Evolutionary conservation across 2,329 filamentous ascomycete species (phyloP).

Genomic region (Hawksworthiomyces lignivorus): DNA sequence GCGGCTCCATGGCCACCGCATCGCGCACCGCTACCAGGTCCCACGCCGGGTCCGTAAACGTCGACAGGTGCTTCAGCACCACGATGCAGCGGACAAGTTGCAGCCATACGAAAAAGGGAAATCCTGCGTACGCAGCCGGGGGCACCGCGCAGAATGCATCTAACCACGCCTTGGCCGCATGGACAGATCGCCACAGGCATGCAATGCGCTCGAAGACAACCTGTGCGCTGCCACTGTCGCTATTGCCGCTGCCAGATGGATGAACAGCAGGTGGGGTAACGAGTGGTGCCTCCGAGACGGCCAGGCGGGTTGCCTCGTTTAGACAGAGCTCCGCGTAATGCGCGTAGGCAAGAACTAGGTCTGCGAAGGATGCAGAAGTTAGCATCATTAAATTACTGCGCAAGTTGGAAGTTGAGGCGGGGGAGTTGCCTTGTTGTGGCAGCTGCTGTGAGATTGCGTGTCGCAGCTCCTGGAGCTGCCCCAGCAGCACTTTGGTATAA

Average conservation of each 20-base stretch:
- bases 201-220: constrained; percentile 24
- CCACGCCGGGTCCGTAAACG: constrained; percentile 29
- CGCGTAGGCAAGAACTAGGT: constrained; percentile 12
- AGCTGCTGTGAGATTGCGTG: constrained; percentile 19
- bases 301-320: constrained; percentile 20
- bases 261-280: constrained; percentile 19
- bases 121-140: constrained; percentile 19
- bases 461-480: constrained; percentile 24
- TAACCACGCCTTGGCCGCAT: constrained; percentile 26
- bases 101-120: constrained; percentile 29
- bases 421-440: constrained; percentile 15
- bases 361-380: too few species aligned
- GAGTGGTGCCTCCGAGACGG: constrained; percentile 17
- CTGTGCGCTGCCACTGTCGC: constrained; percentile 9
- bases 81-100: constrained; percentile 28
- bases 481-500: constrained; percentile 23
- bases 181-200: constrained; percentile 26
- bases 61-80: constrained; percentile 28
- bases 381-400: too few species aligned
- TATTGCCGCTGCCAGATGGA: too few species aligned
- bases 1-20: constrained; percentile 22
- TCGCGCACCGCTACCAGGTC: constrained; percentile 26
- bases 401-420: too few species aligned
- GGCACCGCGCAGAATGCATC: constrained; percentile 23
- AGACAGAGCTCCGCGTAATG: constrained; percentile 12